Evolutionary conservation across 139 green algal genomes (phyloP).

Genomic region (Haematococcus sp.): DNA sequence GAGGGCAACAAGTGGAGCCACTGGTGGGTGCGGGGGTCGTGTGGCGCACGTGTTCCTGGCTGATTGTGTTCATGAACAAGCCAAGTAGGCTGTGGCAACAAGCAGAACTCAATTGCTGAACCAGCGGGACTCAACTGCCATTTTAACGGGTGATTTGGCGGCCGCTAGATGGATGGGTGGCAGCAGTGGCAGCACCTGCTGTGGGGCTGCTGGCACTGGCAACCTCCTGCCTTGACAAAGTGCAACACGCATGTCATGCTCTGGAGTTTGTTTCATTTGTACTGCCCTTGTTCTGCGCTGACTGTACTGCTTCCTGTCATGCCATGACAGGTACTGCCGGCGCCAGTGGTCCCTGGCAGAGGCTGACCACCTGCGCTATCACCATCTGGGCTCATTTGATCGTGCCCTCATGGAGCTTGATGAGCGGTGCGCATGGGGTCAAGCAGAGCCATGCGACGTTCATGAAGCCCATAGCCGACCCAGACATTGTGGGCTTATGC

Average conservation of each 20-base stretch:
- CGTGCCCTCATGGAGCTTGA: constrained; percentile 73
- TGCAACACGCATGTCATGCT: no score
- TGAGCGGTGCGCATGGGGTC: constrained; percentile 16
- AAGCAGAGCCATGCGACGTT: no score
- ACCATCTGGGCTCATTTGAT: constrained; percentile 74
- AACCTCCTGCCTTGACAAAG: no score
- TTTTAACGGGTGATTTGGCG: no score
- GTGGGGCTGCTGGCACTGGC: no score
- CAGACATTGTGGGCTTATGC: no score
- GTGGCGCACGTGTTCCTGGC: no score
- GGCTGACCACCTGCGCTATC: constrained; percentile 84
- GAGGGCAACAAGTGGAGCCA: constrained; percentile 95
- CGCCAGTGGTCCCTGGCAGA: constrained; percentile 82
- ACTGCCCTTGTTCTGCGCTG: neutral
- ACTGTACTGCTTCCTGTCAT: neutral
- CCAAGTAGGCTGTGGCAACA: constrained; percentile 1
- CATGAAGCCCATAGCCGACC: no score
- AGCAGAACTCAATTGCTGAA: neutral
- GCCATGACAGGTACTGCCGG: constrained; percentile 49
- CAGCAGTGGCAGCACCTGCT: no score
- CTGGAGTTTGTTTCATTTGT: neutral
- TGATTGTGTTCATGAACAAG: no score
- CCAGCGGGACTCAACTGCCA: no score
- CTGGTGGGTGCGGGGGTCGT: constrained; percentile 48
- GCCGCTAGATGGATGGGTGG: no score